phyloP scores from a whole-genome alignment of 192 early-diverging fungal species.

The Linnemannia zychae region DNA sequence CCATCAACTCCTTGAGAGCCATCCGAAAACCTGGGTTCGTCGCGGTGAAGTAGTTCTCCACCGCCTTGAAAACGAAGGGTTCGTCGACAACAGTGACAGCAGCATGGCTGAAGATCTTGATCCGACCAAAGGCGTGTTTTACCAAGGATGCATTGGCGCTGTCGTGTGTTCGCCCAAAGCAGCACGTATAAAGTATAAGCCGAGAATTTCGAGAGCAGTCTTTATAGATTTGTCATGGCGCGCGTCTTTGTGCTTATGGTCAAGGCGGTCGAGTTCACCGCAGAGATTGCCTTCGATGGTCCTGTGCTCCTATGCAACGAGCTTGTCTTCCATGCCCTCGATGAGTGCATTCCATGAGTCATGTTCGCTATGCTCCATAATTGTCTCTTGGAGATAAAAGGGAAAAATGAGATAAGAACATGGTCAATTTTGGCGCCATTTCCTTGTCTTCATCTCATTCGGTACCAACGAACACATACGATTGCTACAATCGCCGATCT shows the following conservation, averaged over 20 bases:
- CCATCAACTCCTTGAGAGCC: background rate
- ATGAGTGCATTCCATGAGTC: conserved; percentile 12
- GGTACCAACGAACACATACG: background rate
- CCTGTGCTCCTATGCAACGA: conserved; percentile 5
- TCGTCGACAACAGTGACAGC: conserved; percentile 36
- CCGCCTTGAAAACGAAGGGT: conserved; percentile 27
- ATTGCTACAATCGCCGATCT: background rate
- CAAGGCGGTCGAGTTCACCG: conserved; percentile 12
- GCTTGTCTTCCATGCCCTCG: conserved; percentile 16
- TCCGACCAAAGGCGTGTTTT: conserved; percentile 31
- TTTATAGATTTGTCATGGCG: background rate
- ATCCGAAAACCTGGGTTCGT: conserved; percentile 13
- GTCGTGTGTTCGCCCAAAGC: background rate
- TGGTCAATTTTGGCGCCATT: background rate
- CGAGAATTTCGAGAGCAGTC: conserved; percentile 1
- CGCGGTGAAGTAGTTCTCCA: conserved; percentile 17
- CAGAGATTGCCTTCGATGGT: conserved; percentile 13
- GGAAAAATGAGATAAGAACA: background rate
- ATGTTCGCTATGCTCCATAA: background rate
- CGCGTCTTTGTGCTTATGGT: background rate
- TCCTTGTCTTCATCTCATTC: background rate
- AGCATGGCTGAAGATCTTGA: conserved; percentile 7
- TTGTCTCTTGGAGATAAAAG: background rate
- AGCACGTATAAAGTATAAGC: background rate
- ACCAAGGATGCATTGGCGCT: conserved; percentile 5